These are phyloP conservation scores for Myrica gale DNA, from an alignment of 306 rosid genomes.

Conservation along the genomic window DNA sequence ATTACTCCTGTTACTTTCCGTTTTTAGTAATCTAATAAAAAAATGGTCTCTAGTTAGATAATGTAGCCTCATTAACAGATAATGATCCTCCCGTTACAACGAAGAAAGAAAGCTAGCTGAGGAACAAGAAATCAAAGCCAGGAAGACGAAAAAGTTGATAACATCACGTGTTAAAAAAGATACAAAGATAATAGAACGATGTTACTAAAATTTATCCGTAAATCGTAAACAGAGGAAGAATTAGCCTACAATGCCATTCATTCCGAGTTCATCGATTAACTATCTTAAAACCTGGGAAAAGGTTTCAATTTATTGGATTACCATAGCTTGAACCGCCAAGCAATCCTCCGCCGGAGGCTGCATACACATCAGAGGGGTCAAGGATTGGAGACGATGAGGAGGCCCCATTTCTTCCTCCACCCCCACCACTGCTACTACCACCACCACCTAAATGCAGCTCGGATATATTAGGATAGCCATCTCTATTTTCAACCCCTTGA, in stretches of 20 bases:
- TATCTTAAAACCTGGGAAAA: slow-evolving; percentile 26
- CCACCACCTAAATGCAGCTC: slow-evolving; percentile 79
- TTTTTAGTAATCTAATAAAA: slow-evolving; percentile 30
- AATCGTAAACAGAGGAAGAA: slow-evolving; percentile 25
- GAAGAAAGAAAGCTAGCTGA: slow-evolving; percentile 21
- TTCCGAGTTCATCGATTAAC: slow-evolving; percentile 34
- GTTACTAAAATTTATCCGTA: not conserved
- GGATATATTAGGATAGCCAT: slow-evolving; percentile 63
- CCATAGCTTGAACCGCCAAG: slow-evolving; percentile 77
- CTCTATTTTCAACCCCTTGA: slow-evolving; percentile 65
- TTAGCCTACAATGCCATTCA: slow-evolving; percentile 29
- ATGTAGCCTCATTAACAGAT: slow-evolving; percentile 18
- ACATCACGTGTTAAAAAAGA: slow-evolving; percentile 31
- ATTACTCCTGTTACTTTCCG: slow-evolving; percentile 25
- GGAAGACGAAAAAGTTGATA: not conserved
- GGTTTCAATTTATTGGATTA: slow-evolving; percentile 63
- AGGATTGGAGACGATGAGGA: slow-evolving; percentile 67
- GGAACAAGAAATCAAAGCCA: slow-evolving; percentile 23
- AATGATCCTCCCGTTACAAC: slow-evolving; percentile 35
- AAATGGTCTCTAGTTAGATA: slow-evolving; percentile 31
- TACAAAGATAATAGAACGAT: slow-evolving; percentile 30
- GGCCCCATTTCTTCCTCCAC: slow-evolving; percentile 49
- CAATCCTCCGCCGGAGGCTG: slow-evolving; percentile 50
- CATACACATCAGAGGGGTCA: slow-evolving; percentile 71
- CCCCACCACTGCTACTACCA: slow-evolving; percentile 6